These are phyloP conservation scores for Angophora floribunda DNA, from an alignment of 345 rosid genomes.

Conservation along the genomic window DNA sequence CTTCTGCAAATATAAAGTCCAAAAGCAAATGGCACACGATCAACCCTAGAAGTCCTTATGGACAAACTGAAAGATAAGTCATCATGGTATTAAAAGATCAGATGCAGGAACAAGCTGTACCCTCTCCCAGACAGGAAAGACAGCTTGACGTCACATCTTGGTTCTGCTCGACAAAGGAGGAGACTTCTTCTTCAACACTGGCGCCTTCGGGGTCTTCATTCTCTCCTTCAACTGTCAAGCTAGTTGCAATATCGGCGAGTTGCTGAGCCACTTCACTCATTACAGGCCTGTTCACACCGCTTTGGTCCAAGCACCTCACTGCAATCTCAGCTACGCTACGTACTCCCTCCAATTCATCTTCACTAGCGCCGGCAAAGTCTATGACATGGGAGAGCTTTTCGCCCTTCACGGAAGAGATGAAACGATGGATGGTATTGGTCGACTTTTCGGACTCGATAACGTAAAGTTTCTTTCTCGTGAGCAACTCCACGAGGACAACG, in stretches of 20 bases:
- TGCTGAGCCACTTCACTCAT: not conserved
- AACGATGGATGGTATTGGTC: not conserved
- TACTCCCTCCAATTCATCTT: not conserved
- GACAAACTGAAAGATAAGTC: not conserved
- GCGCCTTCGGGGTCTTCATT: not conserved
- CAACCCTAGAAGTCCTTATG: not conserved
- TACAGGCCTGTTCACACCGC: not conserved
- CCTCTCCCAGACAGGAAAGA: not conserved
- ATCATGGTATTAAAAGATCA: not conserved
- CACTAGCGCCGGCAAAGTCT: not conserved
- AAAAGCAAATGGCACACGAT: not conserved
- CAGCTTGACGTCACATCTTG: not conserved
- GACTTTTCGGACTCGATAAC: rapidly evolving
- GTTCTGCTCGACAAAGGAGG: too few relatives aligned
- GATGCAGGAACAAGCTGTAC: not conserved
- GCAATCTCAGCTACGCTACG: not conserved
- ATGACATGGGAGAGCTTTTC: not conserved
- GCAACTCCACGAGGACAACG: not conserved
- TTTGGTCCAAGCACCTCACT: not conserved
- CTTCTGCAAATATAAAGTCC: not conserved
- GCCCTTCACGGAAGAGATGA: not conserved
- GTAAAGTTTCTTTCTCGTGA: not conserved
- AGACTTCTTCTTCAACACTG: too few relatives aligned
- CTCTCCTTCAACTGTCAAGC: not conserved
- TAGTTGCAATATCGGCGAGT: not conserved